phyloP scores from a whole-genome alignment of 306 rosid species.

The Abrus pulchellus region DNA sequence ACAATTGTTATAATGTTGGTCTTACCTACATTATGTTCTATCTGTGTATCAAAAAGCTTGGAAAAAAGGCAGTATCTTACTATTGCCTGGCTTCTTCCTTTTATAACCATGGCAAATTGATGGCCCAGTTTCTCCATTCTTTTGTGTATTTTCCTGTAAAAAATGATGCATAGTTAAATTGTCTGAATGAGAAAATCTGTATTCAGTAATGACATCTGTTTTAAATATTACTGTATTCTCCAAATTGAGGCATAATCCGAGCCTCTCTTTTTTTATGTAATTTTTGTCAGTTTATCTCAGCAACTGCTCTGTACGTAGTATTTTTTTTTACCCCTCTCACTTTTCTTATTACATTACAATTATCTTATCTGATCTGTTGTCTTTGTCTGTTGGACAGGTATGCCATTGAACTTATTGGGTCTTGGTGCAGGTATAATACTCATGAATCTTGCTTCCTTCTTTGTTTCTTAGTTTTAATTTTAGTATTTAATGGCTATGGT shows the following conservation, averaged over 20 bases:
- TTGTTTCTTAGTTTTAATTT: constrained; percentile 13
- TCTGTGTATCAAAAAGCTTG: constrained; percentile 21
- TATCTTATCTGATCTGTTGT: constrained; percentile 39
- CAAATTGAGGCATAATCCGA: constrained; percentile 11
- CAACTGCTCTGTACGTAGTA: not conserved
- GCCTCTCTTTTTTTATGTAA: not conserved
- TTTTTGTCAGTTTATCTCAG: not conserved
- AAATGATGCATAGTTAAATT: not conserved
- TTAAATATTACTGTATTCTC: not conserved
- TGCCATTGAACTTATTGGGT: constrained; percentile 92
- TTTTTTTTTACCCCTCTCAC: not conserved
- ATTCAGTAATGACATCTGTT: not conserved
- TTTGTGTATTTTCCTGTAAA: not conserved
- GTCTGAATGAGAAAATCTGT: constrained; percentile 10
- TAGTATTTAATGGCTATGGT: constrained; percentile 19
- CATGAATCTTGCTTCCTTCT: constrained; percentile 27
- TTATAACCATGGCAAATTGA: constrained; percentile 7
- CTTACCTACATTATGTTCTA: not conserved
- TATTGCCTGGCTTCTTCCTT: not conserved
- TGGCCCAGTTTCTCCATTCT: not conserved
- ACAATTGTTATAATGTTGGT: not conserved
- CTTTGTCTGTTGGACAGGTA: constrained; percentile 63
- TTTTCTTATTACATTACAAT: constrained; percentile 3
- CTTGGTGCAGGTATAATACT: constrained; percentile 80
- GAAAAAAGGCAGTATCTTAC: not conserved